Evolutionary conservation across 2,329 filamentous ascomycete genomes (phyloP), one percentile per base, ranked within the genome.

Genomic region (Fonsecaea monophora): DNA sequence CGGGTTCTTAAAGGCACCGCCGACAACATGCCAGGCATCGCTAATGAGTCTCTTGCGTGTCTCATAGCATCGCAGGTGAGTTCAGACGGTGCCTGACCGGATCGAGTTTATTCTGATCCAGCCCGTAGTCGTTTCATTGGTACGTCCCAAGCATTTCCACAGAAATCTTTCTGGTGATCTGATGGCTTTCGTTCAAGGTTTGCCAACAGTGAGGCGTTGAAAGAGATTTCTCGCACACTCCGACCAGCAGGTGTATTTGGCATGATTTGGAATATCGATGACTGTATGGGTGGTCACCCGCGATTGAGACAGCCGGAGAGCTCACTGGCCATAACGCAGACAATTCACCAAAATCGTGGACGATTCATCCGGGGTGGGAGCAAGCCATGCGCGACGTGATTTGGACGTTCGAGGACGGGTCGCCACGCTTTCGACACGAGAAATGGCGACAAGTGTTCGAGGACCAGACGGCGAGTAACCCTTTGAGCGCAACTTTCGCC

Each of bases 261-360:
- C 13, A 77, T 91, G 75, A 88, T 92, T 61, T 92, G 90, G 90
- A 92, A 92, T 72, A 81, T 89, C 66, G 89, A 92, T 75, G 87
- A 90, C 70, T 91, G 89, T 89, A 78, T 73, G 83, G 54, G 18
- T 40, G 15, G 40, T 42, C n/a, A n/a, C 59, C 32, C 45, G 5
- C 8, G 15, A 35, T 30, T n/a, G 34, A 35, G 34, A 15, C 8
- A 32, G 18, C 18, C 32, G 21, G n/a, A 53, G 15, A 53, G 53
- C 21, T 53, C 45, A 32, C 13, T 6, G 3, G 53, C 53, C 53
- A 21, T n/a, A 12, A 7, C 15, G 35, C 68, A 90, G 87, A 91
- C 75, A 92, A 92, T 75, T 85, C 88, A 56, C 87, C 88, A 0
- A 74, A 77, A 61, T 76, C 76, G 2, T 89, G 88, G 85, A 75